Evolutionary conservation across 306 rosid species (phyloP).

Genomic region (Trifolium pratense): DNA sequence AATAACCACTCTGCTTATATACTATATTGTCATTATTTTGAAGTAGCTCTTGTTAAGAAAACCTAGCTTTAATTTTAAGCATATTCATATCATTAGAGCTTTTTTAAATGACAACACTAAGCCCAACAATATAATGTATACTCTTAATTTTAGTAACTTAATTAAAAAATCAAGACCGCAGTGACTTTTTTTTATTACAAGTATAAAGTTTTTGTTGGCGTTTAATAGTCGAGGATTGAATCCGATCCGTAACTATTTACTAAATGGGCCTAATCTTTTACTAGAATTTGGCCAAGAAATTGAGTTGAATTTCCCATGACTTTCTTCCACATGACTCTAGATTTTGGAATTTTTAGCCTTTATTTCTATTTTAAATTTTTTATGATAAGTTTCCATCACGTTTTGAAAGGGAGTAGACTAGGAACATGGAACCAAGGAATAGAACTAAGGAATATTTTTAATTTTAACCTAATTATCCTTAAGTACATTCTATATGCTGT

Average conservation of each 20-base stretch:
- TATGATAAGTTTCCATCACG: slow-evolving; percentile 45
- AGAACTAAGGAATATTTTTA: background rate
- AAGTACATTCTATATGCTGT: slow-evolving; percentile 21
- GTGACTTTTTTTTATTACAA: no score
- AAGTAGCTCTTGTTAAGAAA: background rate
- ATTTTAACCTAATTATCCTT: background rate
- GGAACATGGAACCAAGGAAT: slow-evolving; percentile 46
- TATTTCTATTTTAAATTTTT: background rate
- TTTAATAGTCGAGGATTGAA: no score
- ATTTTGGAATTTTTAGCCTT: background rate
- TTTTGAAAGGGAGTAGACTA: slow-evolving; percentile 53
- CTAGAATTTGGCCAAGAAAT: no score
- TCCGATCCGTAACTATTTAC: no score
- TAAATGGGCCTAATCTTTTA: no score
- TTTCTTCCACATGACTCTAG: background rate
- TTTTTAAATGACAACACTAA: background rate
- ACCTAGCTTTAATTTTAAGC: background rate
- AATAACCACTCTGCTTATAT: background rate
- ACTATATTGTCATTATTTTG: background rate
- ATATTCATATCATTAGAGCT: background rate
- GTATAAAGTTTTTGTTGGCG: no score
- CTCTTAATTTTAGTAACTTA: background rate
- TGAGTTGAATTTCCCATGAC: background rate
- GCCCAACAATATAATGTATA: background rate
- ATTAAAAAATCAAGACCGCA: background rate